Evolutionary conservation across 2,329 filamentous ascomycete species (phyloP), one percentile per base, ranked within the genome.

Genomic region (Tympanopsis confertula): DNA sequence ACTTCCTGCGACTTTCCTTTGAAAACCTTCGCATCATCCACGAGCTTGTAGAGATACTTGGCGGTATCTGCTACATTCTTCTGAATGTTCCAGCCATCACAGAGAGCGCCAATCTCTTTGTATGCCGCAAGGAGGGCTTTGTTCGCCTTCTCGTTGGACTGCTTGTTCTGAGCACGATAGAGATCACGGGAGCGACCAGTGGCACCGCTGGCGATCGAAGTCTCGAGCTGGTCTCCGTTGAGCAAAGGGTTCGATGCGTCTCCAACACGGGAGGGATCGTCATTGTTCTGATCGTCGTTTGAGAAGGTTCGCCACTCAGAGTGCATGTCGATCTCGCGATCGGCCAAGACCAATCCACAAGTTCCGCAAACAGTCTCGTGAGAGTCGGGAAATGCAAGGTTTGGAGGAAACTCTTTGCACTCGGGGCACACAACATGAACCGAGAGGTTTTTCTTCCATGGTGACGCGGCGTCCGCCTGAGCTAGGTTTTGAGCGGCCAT

Each of bases 301-400:
- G 74, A 74, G 54, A 81, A 81, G 7, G 77, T 82, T 48, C 77
- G 73, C 77, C 77, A 82, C 59, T 82, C 77, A 3, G 74, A 77
- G 45, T 77, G 72, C 45, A 74, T 73, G 49, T 81, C 78, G 47
- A 82, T 72, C 43, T 72, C 67, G 39, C 73, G 68, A 50, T 75
- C 68, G 7, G 67, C 67, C 15, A 81, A 61, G 5, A 82, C 76
- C 35, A 79, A 62, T 20, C 77, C 77, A 46, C 77, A 82, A 37
- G 68, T 73, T 28, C 63, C 74, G 48, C 77, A 82, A 38, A 81
- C 70, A 15, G 71, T 73, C 51, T 81, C 76, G 40, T 69, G 69
- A 26, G 69, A 68, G 20, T 71, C 69, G 46, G 73, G 72, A 42
- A 79, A 75, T 45, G 80, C 66, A 19, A 81, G 59, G 38, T 79